phyloP scores from a whole-genome alignment of 2,329 filamentous ascomycete genomes.

The Fusarium sp. region DNA sequence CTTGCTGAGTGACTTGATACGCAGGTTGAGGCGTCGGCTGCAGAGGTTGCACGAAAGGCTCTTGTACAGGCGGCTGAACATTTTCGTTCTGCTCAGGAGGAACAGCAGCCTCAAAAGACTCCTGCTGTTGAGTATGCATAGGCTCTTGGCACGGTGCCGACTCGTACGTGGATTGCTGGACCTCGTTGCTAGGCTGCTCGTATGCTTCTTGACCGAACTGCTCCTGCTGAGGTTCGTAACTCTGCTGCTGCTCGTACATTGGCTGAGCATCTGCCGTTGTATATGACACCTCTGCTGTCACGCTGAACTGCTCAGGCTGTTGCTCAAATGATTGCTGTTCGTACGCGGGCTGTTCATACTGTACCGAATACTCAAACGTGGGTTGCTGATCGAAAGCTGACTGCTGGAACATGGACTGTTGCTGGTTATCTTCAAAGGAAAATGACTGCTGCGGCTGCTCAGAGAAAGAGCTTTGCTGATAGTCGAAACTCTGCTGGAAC shows the following conservation, averaged over 20 bases:
- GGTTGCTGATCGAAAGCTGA: conserved; percentile 27
- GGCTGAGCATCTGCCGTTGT: conserved; percentile 8
- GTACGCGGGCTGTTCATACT: conserved; percentile 15
- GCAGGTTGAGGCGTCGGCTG: conserved; percentile 13
- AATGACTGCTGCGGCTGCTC: conserved; percentile 29
- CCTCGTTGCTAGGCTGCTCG: conserved; percentile 18
- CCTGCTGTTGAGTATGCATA: background rate
- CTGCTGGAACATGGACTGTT: conserved; percentile 25
- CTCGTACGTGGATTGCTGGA: conserved; percentile 20
- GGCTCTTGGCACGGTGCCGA: background rate
- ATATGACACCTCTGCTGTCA: conserved; percentile 13
- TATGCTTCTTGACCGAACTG: conserved; percentile 21
- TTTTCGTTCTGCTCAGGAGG: conserved; percentile 9
- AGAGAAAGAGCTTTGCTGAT: conserved; percentile 10
- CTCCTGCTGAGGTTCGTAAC: conserved; percentile 17
- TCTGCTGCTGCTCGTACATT: background rate
- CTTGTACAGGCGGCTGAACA: background rate
- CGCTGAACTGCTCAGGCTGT: conserved; percentile 23
- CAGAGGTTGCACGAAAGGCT: background rate
- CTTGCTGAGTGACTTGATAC: conserved; percentile 10
- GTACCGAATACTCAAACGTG: conserved; percentile 13
- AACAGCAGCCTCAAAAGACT: background rate
- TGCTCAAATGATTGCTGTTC: conserved; percentile 20
- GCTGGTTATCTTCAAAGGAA: background rate
- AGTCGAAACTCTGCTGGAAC: conserved; percentile 30